phyloP scores from a whole-genome alignment of 208 protist species.

The Crithidia expoeki region DNA sequence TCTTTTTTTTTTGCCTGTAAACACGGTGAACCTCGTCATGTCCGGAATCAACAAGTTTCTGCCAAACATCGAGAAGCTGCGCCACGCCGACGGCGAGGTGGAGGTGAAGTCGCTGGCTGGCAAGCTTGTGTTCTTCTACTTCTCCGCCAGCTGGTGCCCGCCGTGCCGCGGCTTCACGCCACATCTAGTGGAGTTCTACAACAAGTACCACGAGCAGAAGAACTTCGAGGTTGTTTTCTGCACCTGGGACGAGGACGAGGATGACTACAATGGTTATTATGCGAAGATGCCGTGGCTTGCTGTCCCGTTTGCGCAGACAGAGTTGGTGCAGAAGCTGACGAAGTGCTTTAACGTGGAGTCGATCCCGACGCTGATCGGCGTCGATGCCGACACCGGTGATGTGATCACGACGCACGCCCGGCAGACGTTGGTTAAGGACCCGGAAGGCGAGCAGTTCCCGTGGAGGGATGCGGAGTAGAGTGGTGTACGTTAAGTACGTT shows the following conservation, averaged over 20 bases:
- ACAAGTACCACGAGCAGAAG: slow-evolving; percentile 59
- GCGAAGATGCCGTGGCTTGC: slow-evolving; percentile 87
- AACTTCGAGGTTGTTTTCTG: slow-evolving; percentile 90
- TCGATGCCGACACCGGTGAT: slow-evolving; percentile 80
- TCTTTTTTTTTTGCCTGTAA: not conserved
- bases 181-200: slow-evolving; percentile 89
- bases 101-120: slow-evolving; percentile 38
- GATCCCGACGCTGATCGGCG: slow-evolving; percentile 80
- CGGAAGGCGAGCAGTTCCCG: slow-evolving; percentile 71
- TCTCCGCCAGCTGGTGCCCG: slow-evolving; percentile 94
- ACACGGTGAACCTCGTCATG: too few species aligned
- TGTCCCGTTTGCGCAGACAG: slow-evolving; percentile 60
- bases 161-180: too few species aligned
- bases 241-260: slow-evolving; percentile 79
- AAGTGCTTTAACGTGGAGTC: slow-evolving; percentile 65
- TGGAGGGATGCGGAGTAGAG: slow-evolving; percentile 45
- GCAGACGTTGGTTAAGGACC: slow-evolving; percentile 58
- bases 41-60: slow-evolving; percentile 21
- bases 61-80: not conserved
- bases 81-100: too few species aligned
- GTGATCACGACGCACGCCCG: slow-evolving; percentile 74
- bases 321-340: slow-evolving; percentile 49
- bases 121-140: slow-evolving; percentile 89
- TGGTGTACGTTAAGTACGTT: too few species aligned
- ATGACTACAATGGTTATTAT: slow-evolving; percentile 77